These are phyloP conservation scores for Drosera spatulata DNA, from an alignment of 179 eudicot species.

Conservation along the genomic window DNA sequence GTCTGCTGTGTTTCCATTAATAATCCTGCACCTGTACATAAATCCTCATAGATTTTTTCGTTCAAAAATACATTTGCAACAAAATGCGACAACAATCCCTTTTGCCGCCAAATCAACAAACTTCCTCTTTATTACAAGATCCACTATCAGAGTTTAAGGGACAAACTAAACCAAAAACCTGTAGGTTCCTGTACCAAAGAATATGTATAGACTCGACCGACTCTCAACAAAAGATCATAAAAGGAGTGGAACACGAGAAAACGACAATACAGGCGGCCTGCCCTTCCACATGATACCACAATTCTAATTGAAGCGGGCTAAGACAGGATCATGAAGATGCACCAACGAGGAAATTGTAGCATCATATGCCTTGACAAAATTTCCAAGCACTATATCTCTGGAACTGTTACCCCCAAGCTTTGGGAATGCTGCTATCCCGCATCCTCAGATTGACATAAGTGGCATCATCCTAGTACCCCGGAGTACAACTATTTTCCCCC, in stretches of 20 bases:
- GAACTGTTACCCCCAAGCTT: too few species aligned
- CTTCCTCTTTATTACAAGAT: constrained; percentile 2
- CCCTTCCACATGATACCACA: not conserved
- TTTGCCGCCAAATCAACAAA: not conserved
- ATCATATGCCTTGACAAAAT: too few species aligned
- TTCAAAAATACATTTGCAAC: too few species aligned
- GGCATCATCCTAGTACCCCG: not conserved
- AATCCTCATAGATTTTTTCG: too few species aligned
- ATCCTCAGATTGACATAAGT: not conserved
- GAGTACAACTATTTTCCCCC: constrained; percentile 15
- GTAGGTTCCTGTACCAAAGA: not conserved
- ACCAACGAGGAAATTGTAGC: too few species aligned
- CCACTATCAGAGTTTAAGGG: not conserved
- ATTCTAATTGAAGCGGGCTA: too few species aligned
- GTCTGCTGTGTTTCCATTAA: too few species aligned
- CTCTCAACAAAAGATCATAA: not conserved
- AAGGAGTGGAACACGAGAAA: not conserved
- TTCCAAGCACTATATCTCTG: too few species aligned
- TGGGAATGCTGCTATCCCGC: not conserved
- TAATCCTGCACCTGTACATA: too few species aligned
- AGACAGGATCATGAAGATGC: too few species aligned
- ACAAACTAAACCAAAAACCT: not conserved
- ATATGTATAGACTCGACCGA: not conserved
- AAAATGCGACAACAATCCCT: too few species aligned
- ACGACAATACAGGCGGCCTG: not conserved